Evolutionary conservation across 306 rosid species (phyloP), one percentile per base, ranked within the genome.

Genomic region (Vigna unguiculata): DNA sequence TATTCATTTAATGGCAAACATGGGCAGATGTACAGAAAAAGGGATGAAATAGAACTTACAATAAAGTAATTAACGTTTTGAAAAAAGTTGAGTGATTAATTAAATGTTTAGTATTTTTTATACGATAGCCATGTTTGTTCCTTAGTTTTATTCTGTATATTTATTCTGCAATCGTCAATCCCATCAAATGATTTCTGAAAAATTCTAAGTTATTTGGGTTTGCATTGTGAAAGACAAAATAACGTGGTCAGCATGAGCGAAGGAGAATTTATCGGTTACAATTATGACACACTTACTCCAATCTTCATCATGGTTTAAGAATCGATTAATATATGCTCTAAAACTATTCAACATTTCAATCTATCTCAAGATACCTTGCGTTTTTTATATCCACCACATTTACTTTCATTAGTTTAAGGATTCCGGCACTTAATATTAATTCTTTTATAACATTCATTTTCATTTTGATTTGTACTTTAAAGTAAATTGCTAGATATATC

Each of bases 151-250:
- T 75, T 70, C 69, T 69, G 7, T 71, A 53, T 30, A 53, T 41
- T 81, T 62, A 36, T 62, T 63, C 69, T 63, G 68, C 28, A 36
- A 63, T 36, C 69, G 36, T 63, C 48, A 63, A 63, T 63, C 48
- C 78, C 78, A 77, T 76, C 78, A 62, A 52, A 51, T 52, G 63
- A 45, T 63, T 81, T 76, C 11, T 25, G 12, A 68, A 32, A 52
- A 52, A 28, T 19, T 19, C 52, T 68, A 11, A 38, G 3, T 52
- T 28, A 45, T 71, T 59, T 51, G 15, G 24, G 36, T 32, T 71
- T 76, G 74, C 45, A 71, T 63, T 61, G 59, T 40, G 72, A 38
- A 32, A 21, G 57, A 46, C 75, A 76, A 43, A 75, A 17, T 64
- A 17, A 21, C 69, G 51, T 48, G 21, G 17, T 58, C 34, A 49